phyloP scores from a whole-genome alignment of 2,329 filamentous ascomycete species.

The Botrytis medusae region DNA sequence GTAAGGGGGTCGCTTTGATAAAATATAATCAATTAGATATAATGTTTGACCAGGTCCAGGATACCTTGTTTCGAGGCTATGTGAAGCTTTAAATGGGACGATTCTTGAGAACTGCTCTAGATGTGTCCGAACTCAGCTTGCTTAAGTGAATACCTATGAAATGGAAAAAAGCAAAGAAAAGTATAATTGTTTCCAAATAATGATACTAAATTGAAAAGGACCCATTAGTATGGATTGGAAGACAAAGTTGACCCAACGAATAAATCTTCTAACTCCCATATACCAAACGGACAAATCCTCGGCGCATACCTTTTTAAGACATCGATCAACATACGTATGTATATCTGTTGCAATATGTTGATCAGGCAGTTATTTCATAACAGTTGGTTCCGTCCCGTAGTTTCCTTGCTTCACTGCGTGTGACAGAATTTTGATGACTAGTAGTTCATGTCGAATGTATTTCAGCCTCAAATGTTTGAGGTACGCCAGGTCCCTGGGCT shows the following conservation, averaged over 20 bases:
- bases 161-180: neutral
- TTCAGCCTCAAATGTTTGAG: conserved; percentile 23
- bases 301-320: conserved; percentile 22
- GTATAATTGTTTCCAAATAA: conserved; percentile 4
- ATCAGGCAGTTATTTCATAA: conserved; percentile 5
- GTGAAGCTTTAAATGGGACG: neutral
- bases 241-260: neutral
- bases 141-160: conserved; percentile 13
- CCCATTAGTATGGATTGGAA: conserved; percentile 14
- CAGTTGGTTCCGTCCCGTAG: neutral
- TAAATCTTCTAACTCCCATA: neutral
- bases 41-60: conserved; percentile 11
- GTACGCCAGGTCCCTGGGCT: conserved; percentile 6
- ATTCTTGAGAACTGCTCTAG: conserved; percentile 12
- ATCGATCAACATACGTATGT: conserved; percentile 15
- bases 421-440: conserved; percentile 17
- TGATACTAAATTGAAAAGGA: conserved; percentile 13
- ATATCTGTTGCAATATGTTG: conserved; percentile 3
- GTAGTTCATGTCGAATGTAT: conserved; percentile 21
- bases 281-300: conserved; percentile 2
- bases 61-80: conserved; percentile 7
- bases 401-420: conserved; percentile 19
- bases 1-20: conserved; percentile 6
- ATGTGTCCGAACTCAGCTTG: neutral
- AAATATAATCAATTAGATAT: neutral